Conservation (phyloP, 352 stramenopile species). For the Phytophthora sansomeana region DNA sequence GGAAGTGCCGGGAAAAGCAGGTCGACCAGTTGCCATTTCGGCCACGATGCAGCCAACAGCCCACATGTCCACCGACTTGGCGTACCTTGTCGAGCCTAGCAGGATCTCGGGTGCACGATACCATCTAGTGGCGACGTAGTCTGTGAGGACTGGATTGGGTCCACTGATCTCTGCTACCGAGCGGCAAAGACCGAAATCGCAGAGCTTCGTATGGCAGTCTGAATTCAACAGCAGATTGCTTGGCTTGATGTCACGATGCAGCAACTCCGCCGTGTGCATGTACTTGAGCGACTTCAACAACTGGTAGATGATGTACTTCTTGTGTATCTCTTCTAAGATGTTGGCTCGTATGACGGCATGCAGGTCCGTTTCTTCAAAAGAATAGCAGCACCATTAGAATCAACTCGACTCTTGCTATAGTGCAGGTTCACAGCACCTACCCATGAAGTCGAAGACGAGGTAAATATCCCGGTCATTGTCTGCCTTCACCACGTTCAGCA, state of each 20-base stretch:
- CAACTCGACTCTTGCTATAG: background rate
- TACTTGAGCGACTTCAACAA: constrained; percentile 97
- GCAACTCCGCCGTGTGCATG: constrained; percentile 94
- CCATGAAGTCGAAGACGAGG: constrained; percentile 97
- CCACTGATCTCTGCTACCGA: constrained; percentile 89
- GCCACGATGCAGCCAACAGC: constrained; percentile 94
- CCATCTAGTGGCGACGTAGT: constrained; percentile 97
- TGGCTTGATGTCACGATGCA: constrained; percentile 98
- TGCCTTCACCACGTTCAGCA: constrained; percentile 94
- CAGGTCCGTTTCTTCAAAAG: constrained; percentile 92
- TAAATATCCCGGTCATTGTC: constrained; percentile 98
- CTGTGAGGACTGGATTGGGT: constrained; percentile 90
- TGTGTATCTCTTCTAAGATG: constrained; percentile 97
- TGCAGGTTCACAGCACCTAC: constrained; percentile 40
- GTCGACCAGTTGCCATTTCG: constrained; percentile 93
- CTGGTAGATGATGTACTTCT: constrained; percentile 98
- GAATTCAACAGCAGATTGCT: constrained; percentile 96
- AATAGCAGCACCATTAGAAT: constrained; percentile 6
- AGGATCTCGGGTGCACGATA: constrained; percentile 97
- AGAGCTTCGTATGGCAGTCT: constrained; percentile 96
- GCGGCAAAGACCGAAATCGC: constrained; percentile 96
- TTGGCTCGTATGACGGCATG: constrained; percentile 95
- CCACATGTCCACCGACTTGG: constrained; percentile 95
- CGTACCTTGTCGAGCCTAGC: constrained; percentile 93
- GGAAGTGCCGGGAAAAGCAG: constrained; percentile 94